These are phyloP conservation scores for Globisporangium nunn DNA, from an alignment of 352 stramenopile species.

Conservation along the genomic window DNA sequence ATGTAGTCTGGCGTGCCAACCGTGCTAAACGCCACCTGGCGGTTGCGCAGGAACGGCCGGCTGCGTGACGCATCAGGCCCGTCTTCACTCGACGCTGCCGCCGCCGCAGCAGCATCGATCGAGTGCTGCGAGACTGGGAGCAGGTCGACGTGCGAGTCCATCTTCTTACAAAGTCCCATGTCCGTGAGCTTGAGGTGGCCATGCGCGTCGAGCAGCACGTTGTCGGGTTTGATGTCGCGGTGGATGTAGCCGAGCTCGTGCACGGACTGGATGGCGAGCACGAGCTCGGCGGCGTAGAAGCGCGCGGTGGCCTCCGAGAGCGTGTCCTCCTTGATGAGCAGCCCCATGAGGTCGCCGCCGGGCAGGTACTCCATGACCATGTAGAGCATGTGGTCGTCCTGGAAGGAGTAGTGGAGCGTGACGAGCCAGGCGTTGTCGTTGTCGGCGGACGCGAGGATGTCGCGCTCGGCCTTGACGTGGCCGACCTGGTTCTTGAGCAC, in stretches of 20 bases:
- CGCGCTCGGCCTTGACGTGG: conserved; percentile 96
- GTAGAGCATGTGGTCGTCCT: conserved; percentile 82
- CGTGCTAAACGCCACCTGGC: conserved; percentile 92
- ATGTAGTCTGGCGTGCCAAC: conserved; percentile 98
- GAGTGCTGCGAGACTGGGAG: conserved; percentile 75
- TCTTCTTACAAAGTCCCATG: conserved; percentile 96
- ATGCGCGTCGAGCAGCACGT: conserved; percentile 94
- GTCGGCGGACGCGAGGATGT: conserved; percentile 92
- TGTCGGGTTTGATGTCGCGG: conserved; percentile 97
- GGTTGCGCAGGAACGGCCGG: conserved; percentile 50
- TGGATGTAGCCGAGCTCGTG: conserved; percentile 99
- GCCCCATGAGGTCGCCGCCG: conserved; percentile 98
- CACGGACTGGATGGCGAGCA: conserved; percentile 96
- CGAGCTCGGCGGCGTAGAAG: conserved; percentile 98
- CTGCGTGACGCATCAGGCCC: conserved; percentile 44
- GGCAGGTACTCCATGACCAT: conserved; percentile 99
- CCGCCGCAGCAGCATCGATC: conserved; percentile 23
- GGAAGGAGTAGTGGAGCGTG: conserved; percentile 97
- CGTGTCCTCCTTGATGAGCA: conserved; percentile 99
- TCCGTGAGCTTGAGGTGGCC: conserved; percentile 99
- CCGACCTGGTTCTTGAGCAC: conserved; percentile 92
- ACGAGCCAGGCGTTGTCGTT: conserved; percentile 97
- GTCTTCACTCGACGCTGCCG: conserved; percentile 7
- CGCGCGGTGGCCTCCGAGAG: conserved; percentile 75
- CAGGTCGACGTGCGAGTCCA: conserved; percentile 85